Conservation (phyloP, 345 rosid species). For the Psidium guajava region DNA sequence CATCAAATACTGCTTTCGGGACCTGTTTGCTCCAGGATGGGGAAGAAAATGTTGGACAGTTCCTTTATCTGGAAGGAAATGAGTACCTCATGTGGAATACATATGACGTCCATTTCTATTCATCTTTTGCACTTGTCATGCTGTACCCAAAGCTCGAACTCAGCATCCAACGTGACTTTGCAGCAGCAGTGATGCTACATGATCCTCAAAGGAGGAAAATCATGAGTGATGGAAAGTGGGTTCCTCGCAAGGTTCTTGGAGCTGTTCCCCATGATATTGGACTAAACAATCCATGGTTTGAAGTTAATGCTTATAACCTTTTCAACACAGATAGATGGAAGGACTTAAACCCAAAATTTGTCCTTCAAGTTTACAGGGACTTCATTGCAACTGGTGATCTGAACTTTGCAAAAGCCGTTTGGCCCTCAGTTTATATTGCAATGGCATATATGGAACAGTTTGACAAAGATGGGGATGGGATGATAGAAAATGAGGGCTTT, state of each 20-base stretch:
- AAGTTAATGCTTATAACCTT: conserved; percentile 66
- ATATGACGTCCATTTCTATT: conserved; percentile 87
- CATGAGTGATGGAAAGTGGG: conserved; percentile 54
- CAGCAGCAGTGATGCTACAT: conserved; percentile 85
- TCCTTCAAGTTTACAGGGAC: conserved; percentile 88
- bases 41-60: conserved; percentile 92
- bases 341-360: conserved; percentile 88
- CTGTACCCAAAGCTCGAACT: conserved; percentile 86
- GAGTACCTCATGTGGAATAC: conserved; percentile 98
- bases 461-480: conserved; percentile 90
- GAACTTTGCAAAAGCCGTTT: conserved; percentile 66
- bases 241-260: conserved; percentile 73
- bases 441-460: conserved; percentile 95
- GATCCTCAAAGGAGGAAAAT: conserved; percentile 64
- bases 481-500: conserved; percentile 93
- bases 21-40: conserved; percentile 75
- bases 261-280: conserved; percentile 96
- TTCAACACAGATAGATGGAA: conserved; percentile 78
- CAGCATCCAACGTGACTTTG: conserved; percentile 86
- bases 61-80: conserved; percentile 82
- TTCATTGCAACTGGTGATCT: conserved; percentile 78
- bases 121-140: conserved; percentile 82
- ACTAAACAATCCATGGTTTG: conserved; percentile 75
- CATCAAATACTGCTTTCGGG: conserved; percentile 76
- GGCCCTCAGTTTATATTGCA: conserved; percentile 87